phyloP scores from a whole-genome alignment of 2,329 filamentous ascomycete genomes.

The Nemania serpens region DNA sequence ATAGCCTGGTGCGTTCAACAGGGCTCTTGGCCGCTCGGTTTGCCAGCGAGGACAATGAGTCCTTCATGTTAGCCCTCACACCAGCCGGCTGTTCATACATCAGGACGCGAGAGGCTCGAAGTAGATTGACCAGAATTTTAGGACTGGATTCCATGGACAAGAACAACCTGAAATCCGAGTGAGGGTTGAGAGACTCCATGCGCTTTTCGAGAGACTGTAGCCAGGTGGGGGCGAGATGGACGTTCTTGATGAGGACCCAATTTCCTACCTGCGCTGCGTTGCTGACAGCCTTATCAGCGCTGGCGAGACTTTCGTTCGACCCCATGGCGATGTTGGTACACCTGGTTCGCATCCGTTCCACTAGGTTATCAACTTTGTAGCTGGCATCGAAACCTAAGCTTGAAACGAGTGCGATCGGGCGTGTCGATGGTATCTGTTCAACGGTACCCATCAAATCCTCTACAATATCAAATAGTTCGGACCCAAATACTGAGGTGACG shows the following conservation, averaged over 20 bases:
- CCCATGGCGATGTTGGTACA: slow-evolving; percentile 99
- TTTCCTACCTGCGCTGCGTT: slow-evolving; percentile 89
- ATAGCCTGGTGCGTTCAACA: slow-evolving; percentile 87
- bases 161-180: slow-evolving; percentile 92
- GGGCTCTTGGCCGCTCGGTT: slow-evolving; percentile 78
- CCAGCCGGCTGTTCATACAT: slow-evolving; percentile 99
- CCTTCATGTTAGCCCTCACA: slow-evolving; percentile 97
- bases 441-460: slow-evolving; percentile 88
- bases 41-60: slow-evolving; percentile 84
- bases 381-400: slow-evolving; percentile 97
- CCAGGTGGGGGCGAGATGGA: slow-evolving; percentile 95
- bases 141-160: slow-evolving; percentile 96
- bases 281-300: slow-evolving; percentile 92
- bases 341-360: slow-evolving; percentile 77
- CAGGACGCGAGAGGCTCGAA: slow-evolving; percentile 89
- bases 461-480: slow-evolving; percentile 78
- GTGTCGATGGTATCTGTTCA: slow-evolving; percentile 78
- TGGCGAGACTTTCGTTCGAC: slow-evolving; percentile 90
- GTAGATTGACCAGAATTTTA: slow-evolving; percentile 94
- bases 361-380: slow-evolving; percentile 97
- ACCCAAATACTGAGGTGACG: slow-evolving; percentile 81
- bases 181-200: slow-evolving; percentile 91
- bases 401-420: slow-evolving; percentile 89
- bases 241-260: slow-evolving; percentile 99
- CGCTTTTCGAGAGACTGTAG: slow-evolving; percentile 96